Conservation (phyloP, 768 basidiomycete genomes). For the Daedaleopsis nitida region DNA sequence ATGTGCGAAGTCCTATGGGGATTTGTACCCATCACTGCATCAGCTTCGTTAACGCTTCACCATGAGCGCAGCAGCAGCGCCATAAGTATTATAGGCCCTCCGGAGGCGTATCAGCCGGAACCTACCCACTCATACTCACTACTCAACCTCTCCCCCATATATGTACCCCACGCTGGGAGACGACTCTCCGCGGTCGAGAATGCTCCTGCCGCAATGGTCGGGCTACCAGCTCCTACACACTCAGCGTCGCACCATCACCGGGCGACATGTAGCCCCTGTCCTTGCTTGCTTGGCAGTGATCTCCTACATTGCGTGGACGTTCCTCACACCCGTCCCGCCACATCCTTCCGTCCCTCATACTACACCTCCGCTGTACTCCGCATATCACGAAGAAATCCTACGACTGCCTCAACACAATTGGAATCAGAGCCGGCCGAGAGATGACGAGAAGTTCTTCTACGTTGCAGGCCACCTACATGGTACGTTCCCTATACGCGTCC, state of each 20-base stretch:
- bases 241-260: neutral
- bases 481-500: neutral
- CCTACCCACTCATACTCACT: no score
- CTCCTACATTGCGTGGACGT: neutral
- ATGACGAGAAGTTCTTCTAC: slow-evolving; percentile 42
- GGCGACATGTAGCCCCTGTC: neutral
- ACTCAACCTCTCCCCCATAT: no score
- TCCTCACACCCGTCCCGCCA: neutral
- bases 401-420: slow-evolving; percentile 32
- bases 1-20: no score
- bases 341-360: neutral
- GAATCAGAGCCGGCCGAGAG: slow-evolving; percentile 41
- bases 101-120: no score
- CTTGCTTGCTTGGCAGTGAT: neutral
- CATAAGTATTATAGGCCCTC: no score
- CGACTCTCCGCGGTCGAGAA: neutral
- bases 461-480: slow-evolving; percentile 24
- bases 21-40: no score
- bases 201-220: neutral
- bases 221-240: neutral
- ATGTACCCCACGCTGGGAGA: neutral
- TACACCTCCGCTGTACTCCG: slow-evolving; percentile 26
- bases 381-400: slow-evolving; percentile 23
- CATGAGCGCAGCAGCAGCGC: no score
- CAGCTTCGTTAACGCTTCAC: no score